phyloP scores from a whole-genome alignment of 192 early-diverging fungal species.

The Funneliformis geosporum region DNA sequence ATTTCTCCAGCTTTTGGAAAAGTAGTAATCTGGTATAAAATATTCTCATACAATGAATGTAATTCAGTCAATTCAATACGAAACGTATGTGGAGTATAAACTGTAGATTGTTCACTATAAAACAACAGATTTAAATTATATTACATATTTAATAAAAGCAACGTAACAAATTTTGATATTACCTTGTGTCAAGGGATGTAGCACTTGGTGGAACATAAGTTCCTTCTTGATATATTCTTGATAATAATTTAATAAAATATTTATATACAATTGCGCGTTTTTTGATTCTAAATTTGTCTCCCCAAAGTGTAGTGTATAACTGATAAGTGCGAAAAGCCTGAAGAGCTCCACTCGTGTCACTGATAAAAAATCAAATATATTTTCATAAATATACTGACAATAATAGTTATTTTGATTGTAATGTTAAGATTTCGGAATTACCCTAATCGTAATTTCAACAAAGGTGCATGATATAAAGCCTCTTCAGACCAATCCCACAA shows the following conservation, averaged over 20 bases:
- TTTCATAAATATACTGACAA: background rate
- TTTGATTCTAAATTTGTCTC: constrained; percentile 45
- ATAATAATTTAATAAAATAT: constrained; percentile 50
- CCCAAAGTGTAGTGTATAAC: constrained; percentile 45
- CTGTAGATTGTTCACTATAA: constrained; percentile 34
- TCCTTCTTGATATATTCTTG: constrained; percentile 39
- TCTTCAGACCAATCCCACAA: constrained; percentile 68
- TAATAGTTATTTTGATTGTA: constrained; percentile 3
- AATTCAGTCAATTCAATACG: constrained; percentile 49
- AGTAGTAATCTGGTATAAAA: constrained; percentile 51
- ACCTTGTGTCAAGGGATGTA: background rate
- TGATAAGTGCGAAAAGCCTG: constrained; percentile 42
- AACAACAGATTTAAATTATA: background rate
- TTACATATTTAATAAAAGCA: background rate
- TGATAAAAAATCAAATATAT: constrained; percentile 15
- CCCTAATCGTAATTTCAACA: constrained; percentile 49
- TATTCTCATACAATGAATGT: constrained; percentile 62
- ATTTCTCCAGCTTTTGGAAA: constrained; percentile 67
- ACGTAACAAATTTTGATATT: background rate
- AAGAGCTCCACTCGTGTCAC: constrained; percentile 19
- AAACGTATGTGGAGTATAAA: constrained; percentile 41
- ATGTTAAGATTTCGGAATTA: constrained; percentile 32
- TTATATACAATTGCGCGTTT: constrained; percentile 56
- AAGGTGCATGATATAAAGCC: constrained; percentile 64
- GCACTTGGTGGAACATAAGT: constrained; percentile 37